phyloP scores from a whole-genome alignment of 306 rosid species.

The Ormosia emarginata region DNA sequence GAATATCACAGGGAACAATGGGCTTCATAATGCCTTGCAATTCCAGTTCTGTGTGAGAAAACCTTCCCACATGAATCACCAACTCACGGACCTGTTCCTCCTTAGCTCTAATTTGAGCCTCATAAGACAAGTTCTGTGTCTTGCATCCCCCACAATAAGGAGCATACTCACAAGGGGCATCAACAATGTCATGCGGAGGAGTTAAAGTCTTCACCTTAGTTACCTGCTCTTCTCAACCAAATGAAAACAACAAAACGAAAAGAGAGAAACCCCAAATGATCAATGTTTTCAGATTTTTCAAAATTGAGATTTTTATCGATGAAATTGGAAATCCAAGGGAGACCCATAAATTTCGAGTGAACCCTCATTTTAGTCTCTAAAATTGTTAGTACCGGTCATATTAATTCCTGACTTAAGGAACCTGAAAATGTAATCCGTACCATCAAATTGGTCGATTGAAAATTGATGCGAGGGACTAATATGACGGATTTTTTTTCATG shows the following conservation, averaged over 20 bases:
- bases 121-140: slow-evolving; percentile 75
- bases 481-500: too few species aligned
- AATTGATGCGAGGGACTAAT: too few species aligned
- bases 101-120: slow-evolving; percentile 82
- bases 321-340: neutral
- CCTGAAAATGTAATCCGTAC: too few species aligned
- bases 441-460: too few species aligned
- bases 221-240: slow-evolving; percentile 44
- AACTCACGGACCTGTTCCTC: slow-evolving; percentile 82
- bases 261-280: neutral
- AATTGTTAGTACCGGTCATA: too few species aligned
- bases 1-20: slow-evolving; percentile 80
- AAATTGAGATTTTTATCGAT: neutral
- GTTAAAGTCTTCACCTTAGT: slow-evolving; percentile 70
- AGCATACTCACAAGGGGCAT: slow-evolving; percentile 91
- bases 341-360: slow-evolving; percentile 17
- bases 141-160: slow-evolving; percentile 93
- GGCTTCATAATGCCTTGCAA: slow-evolving; percentile 51
- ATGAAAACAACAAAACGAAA: neutral
- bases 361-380: too few species aligned
- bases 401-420: too few species aligned
- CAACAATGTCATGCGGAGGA: slow-evolving; percentile 76
- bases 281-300: neutral
- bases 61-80: slow-evolving; percentile 67
- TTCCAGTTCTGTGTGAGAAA: slow-evolving; percentile 55